Base-by-base conservation (phyloP, 768 basidiomycete genomes). In the Daedaleopsis nitida region DNA sequence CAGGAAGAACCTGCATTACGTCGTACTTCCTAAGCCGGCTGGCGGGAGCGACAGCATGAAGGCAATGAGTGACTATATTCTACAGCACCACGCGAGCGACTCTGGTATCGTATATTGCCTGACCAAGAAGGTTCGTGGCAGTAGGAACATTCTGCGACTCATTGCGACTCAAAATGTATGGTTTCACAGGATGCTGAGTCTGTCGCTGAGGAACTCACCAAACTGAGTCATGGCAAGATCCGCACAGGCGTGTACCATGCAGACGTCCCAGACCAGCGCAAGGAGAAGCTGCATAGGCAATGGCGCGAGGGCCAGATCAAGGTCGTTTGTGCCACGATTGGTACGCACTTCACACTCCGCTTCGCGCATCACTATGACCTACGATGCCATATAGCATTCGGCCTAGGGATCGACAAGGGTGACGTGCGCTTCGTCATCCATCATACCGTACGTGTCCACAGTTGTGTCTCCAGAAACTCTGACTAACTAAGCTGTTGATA, bases 31-130 rank as follows among this genome's bases (percentile, higher is more conserved):
- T 1, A 98, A 97, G 72, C 85, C 92, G 0, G 75, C 86, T 0
- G 80, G 78, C 13, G 72, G 80, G 0, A 78, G 79, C 9, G 81
- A 78, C 0, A 79, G 81, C 2, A 81, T 90, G 32, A 70, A 80
- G 27, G 74, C 73, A 0, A 94, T 97, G 79, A 77, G 81, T 0
- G 77, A 84, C 11, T 96, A 87, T 67, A 96, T 98, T 57, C 73
- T 89, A 14, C 72, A 83, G 27, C 71, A 88, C 19, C 91, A 96
- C 73, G 74, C 74, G 24, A 77, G 85, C 37, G 80, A 94, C 14
- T 87, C 83, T 19, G 96, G 96, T 0, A 98, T 98, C 57, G 80
- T 98, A 2, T 98, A 98, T 73, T 96, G 94, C 68, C 80, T 93
- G 49, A 85, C 83, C 38, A 88, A 86, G 66, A 92, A 90, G 81